phyloP scores from a whole-genome alignment of 441 rosid genomes.

The Daphne laureola region DNA sequence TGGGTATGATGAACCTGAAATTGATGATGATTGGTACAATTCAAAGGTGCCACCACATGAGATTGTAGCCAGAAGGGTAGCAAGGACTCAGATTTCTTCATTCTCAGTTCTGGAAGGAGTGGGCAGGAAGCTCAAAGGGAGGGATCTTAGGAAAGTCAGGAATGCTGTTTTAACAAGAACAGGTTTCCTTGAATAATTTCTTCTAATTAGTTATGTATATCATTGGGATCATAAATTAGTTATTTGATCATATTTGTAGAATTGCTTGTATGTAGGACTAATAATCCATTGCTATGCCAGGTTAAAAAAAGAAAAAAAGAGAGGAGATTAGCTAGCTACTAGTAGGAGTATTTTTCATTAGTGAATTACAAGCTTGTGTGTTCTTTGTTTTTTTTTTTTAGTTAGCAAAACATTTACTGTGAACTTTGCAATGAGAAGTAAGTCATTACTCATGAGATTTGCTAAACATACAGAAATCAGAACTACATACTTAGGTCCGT shows the following conservation, averaged over 20 bases:
- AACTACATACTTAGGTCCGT: too few relatives aligned
- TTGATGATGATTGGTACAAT: slow-evolving; percentile 18
- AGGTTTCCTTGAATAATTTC: slow-evolving; percentile 57
- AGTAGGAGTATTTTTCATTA: too few relatives aligned
- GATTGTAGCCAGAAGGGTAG: slow-evolving; percentile 38
- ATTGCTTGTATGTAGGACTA: too few relatives aligned
- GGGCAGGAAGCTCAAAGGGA: slow-evolving; percentile 73
- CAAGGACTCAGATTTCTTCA: slow-evolving; percentile 48
- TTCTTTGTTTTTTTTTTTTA: too few relatives aligned
- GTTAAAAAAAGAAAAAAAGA: too few relatives aligned
- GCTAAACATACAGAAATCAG: too few relatives aligned
- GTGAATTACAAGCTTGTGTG: too few relatives aligned
- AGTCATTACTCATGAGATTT: background rate
- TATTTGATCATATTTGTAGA: too few relatives aligned
- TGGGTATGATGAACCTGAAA: slow-evolving; percentile 17
- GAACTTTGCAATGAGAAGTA: background rate
- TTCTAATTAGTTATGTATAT: too few relatives aligned
- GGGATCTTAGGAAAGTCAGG: slow-evolving; percentile 68
- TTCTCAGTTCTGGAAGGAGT: slow-evolving; percentile 74
- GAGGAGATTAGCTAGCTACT: too few relatives aligned
- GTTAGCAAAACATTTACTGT: background rate
- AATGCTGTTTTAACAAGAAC: slow-evolving; percentile 61
- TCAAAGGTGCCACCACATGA: slow-evolving; percentile 58
- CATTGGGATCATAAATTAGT: too few relatives aligned
- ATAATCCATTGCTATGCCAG: too few relatives aligned